Evolutionary conservation across 352 stramenopile species (phyloP), one percentile per base, ranked within the genome.

Genomic region (Peronosclerospora sorghi): DNA sequence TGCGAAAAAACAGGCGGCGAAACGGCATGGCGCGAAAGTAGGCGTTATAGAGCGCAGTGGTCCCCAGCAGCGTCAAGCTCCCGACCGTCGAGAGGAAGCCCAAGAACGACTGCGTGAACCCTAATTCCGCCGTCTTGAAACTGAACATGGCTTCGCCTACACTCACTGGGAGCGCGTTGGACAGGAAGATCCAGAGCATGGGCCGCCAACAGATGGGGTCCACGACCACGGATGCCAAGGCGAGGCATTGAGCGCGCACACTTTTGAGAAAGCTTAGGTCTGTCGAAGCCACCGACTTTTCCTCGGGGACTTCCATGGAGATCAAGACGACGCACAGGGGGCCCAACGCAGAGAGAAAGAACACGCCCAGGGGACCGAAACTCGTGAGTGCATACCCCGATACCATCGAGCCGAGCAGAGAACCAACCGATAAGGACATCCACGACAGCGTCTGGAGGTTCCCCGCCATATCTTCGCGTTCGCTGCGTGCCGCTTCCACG

Each of bases 161-260:
- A 38, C 73, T 86, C 6, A 72, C 71, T 12, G 73, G 70, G 15
- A 89, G 42, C 2, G 71, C 72, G 28, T 85, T 86, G 4, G 76
- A 89, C 21, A 89, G 51, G 48, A 89, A 86, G 46, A 89, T 83
- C 72, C 74, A 89, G 12, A 83, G 55, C 69, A 84, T 76, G 6
- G 73, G 73, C 7, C 73, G 71, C 76, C 76, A 89, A 49, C 73
- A 85, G 24, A 86, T 71, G 0, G 76, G 76, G 49, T 83, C 70
- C 28, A 84, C 62, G 8, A 86, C 65, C 9, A 86, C 72, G 4
- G 56, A 46, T 17, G 65, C 73, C 5, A 88, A 54, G 8, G 63
- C 54, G 10, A 65, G 62, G 37, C 60, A 76, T 39, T 88, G 76
- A 8, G 47, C 39, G 13, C 57, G 30, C 26, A 88, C 65, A 0